Conservation (phyloP, 768 basidiomycete genomes). For the Holtermannia corniformis region DNA sequence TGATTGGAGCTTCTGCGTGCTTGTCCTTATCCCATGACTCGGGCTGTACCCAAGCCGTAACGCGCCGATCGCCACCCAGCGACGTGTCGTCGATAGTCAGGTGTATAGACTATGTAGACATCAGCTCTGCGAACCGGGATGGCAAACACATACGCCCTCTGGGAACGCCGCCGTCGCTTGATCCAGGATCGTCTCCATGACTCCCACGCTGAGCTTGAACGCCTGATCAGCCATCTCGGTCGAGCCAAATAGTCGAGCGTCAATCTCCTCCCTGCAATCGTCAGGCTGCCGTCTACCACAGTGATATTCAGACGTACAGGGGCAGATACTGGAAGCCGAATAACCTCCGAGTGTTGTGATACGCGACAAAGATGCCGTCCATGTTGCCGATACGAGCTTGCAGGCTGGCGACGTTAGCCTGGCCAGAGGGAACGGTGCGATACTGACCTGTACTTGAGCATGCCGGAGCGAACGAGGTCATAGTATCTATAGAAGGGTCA, state of each 20-base stretch:
- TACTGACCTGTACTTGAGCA: conserved; percentile 78
- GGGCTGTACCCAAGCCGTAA: conserved; percentile 64
- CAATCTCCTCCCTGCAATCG: conserved; percentile 58
- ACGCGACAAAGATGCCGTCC: conserved; percentile 65
- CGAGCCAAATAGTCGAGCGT: conserved; percentile 62
- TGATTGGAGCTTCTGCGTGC: conserved; percentile 9
- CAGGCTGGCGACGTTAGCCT: conserved; percentile 50
- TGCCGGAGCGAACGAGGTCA: conserved; percentile 85
- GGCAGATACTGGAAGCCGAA: conserved; percentile 94
- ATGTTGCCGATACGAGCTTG: conserved; percentile 94
- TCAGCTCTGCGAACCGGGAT: neutral
- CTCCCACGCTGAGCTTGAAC: conserved; percentile 61
- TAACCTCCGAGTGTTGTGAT: conserved; percentile 64
- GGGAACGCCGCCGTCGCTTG: conserved; percentile 58
- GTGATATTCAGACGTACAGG: conserved; percentile 38
- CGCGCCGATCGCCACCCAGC: conserved; percentile 40
- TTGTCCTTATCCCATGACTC: conserved; percentile 16
- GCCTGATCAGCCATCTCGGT: conserved; percentile 57
- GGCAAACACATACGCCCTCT: conserved; percentile 48
- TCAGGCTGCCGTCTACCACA: neutral
- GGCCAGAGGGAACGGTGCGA: neutral
- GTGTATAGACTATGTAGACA: conserved; percentile 3
- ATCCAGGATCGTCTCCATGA: conserved; percentile 60
- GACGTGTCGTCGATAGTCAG: conserved; percentile 36
- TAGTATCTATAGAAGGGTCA: conserved; percentile 62